Evolutionary conservation across 1,284 basidiomycete species (phyloP).

Genomic region (Ganoderma leucocontextum): DNA sequence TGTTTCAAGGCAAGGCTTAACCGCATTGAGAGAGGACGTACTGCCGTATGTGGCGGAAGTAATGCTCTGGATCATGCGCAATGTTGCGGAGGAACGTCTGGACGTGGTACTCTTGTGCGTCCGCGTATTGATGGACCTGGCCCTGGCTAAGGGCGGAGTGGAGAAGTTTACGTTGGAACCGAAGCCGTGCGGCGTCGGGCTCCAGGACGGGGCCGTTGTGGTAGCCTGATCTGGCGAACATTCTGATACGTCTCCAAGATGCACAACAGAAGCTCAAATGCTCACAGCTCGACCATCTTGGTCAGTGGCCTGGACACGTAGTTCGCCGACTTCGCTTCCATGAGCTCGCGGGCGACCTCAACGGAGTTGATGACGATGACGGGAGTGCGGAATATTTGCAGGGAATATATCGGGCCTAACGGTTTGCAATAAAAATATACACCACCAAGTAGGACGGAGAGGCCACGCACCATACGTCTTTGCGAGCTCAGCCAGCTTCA

Average conservation of each 20-base stretch:
- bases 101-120: conserved; percentile 18
- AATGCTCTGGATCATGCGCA: conserved; percentile 15
- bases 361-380: conserved; percentile 26
- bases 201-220: conserved; percentile 28
- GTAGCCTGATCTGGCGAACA: conserved; percentile 20
- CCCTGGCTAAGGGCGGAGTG: conserved; percentile 17
- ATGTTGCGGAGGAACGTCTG: conserved; percentile 22
- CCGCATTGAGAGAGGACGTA: conserved; percentile 1
- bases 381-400: conserved; percentile 23
- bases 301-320: conserved; percentile 26
- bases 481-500: conserved; percentile 10
- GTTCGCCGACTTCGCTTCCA: conserved; percentile 21
- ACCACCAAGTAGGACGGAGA: neutral
- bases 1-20: neutral
- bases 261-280: neutral
- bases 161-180: conserved; percentile 22
- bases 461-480: conserved; percentile 13
- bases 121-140: conserved; percentile 16
- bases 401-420: conserved; percentile 23
- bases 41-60: conserved; percentile 22
- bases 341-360: conserved; percentile 21
- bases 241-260: neutral
- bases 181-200: conserved; percentile 18
- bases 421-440: neutral
- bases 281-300: conserved; percentile 23